Base-by-base conservation (phyloP, 192 early-diverging fungal genomes). In the Pecoramyces ruminantium region DNA sequence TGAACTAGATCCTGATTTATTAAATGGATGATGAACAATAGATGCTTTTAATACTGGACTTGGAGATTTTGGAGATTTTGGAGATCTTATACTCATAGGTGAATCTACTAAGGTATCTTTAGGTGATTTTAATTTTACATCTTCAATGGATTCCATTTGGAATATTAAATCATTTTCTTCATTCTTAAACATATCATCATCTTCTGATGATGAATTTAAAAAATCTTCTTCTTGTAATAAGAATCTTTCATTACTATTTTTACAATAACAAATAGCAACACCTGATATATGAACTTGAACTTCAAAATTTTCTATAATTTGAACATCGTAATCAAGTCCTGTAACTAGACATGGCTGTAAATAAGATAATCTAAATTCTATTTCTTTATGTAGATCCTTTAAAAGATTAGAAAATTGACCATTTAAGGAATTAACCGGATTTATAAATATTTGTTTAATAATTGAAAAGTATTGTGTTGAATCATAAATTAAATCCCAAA, bases 341-440 rank as follows among this genome's bases (percentile, higher is more conserved):
- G 85, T 88, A 38, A 94, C 83, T 16, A 92, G 85, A 84, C 92
- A 94, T 18, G 89, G 88, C 18, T 83, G 79, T 28, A 93, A 87
- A 82, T 91, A 92, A 25, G 86, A 82, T 34, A 93, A 83, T 79
- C 90, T 89, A 28, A 91, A 85, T 30, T 89, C 85, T 29, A 94
- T 81, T 34, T 93, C 92, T 30, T 90, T 82, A 79, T 95, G 93
- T 14, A 93, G 83, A 14, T 85, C 80, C 78, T 87, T 87, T 84
- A 94, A 92, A 30, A 95, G 79, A 16, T 83, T 85, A 3, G 93
- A 92, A 0, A 95, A 87, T 78, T 93, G 92, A 13, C 90, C 87
- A 80, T 93, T 95, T 18, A 93, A 92, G 25, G 51, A 67, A 67
- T 67, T 67, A 5, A 4, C 17, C 11, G 51, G 51, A n/a, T 67